Evolutionary conservation across 345 rosid species (phyloP), one percentile per base, ranked within the genome.

Genomic region (Punica granatum): DNA sequence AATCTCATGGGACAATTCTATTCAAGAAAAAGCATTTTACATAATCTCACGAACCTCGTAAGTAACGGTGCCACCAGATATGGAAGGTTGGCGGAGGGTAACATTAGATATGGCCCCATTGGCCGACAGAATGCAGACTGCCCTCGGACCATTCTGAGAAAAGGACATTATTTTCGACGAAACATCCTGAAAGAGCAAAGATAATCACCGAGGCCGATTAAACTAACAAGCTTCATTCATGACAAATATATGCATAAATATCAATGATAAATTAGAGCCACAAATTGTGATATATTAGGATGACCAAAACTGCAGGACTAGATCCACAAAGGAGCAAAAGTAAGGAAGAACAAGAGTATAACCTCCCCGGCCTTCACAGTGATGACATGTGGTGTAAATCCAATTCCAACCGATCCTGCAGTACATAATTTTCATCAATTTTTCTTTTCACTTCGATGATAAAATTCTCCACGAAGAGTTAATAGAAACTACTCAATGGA

Each of bases 51-150:
- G 59, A 67, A 88, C 95, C 91, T 86, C 95, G 61, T 84, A 86
- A 60, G 91, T 84, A 43, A 88, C 91, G 63, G 85, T 84, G 65
- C 95, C 95, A n/a, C 91, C 91, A 25, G 91, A 83, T 67, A 85
- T 77, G 25, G 91, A 80, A 14, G 85, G 76, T 65, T 86, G 94
- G 73, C 89, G 81, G 67, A 88, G 87, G 66, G 89, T 84, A n/a
- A 83, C 95, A 31, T 84, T 88, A 32, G 89, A 88, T 78, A 88
- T 81, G 76, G 89, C 80, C 71, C 95, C 95, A 80, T 70, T 86
- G 61, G 89, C 95, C 30, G 95, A 82, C 69, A 88, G 76, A 67
- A 88, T 79, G 69, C 91, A 86, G 46, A 88, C 78, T 48, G 88
- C 84, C 73, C 86, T 74, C 3, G 91, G 83, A 51, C 88, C 85